These are phyloP conservation scores for Annulohypoxylon stygium DNA, from an alignment of 495 filamentous ascomycete species.

Conservation along the genomic window DNA sequence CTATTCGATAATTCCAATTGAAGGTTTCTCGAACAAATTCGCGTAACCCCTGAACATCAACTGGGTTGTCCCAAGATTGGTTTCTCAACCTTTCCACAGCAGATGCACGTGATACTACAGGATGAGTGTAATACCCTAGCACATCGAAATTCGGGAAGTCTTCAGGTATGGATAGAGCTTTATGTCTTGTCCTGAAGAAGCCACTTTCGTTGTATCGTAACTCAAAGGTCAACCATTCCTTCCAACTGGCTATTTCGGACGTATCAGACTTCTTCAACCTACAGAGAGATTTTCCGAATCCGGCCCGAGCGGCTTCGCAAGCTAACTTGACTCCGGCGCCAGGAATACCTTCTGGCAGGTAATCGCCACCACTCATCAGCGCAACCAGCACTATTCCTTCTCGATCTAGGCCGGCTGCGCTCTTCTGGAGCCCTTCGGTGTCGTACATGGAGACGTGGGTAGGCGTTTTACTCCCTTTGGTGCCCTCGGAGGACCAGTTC, in stretches of 20 bases:
- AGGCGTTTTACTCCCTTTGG: conserved; percentile 71
- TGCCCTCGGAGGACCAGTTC: conserved; percentile 84
- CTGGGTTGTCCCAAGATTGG: conserved; percentile 71
- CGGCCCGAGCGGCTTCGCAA: conserved; percentile 88
- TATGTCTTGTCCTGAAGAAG: conserved; percentile 81
- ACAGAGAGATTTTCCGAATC: conserved; percentile 86
- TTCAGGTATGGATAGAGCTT: conserved; percentile 79
- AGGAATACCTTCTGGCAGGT: conserved; percentile 88
- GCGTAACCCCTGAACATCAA: conserved; percentile 77
- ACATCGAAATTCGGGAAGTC: conserved; percentile 83
- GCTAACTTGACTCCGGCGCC: conserved; percentile 89
- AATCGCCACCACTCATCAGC: conserved; percentile 96
- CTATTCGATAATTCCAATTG: conserved; percentile 82
- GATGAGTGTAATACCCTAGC: conserved; percentile 87
- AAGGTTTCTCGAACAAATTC: conserved; percentile 82
- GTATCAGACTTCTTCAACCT: conserved; percentile 63
- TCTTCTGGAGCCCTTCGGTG: conserved; percentile 63
- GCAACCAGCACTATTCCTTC: conserved; percentile 96
- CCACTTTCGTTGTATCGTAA: conserved; percentile 86
- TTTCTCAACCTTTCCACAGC: conserved; percentile 70
- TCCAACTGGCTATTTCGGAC: conserved; percentile 75
- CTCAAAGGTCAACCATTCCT: conserved; percentile 78
- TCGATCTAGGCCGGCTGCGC: conserved; percentile 72
- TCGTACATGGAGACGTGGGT: conserved; percentile 91
- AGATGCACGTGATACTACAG: conserved; percentile 75